Percentiles rank a stretch among this genome's conserved stretches.
Evolutionary conservation across 108 stramenopile genomes (phyloP).

Genomic region (Phaeodactylum tricornutum): DNA sequence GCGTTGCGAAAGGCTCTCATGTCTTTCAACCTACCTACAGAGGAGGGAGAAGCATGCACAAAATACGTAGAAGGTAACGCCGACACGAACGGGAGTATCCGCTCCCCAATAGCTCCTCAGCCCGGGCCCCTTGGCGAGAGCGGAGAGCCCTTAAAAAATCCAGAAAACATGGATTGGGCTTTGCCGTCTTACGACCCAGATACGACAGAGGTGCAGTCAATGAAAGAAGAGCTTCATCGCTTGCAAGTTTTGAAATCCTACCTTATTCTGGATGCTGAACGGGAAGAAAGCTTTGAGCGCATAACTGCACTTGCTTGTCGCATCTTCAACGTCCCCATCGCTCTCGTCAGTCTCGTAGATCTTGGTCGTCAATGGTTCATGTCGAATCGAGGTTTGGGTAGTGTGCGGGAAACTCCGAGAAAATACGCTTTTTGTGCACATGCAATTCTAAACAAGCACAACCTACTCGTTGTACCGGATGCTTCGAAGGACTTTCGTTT

Average conservation of each 20-base stretch:
- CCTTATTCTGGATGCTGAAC: constrained; percentile 45
- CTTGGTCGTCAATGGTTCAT: constrained; percentile 78
- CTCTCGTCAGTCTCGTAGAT: constrained; percentile 57
- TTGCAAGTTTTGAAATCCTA: constrained; percentile 53
- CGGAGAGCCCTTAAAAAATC: neutral
- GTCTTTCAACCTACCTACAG: constrained; percentile 3
- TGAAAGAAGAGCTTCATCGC: constrained; percentile 52
- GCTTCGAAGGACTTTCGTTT: constrained; percentile 62
- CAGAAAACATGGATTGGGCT: constrained; percentile 23
- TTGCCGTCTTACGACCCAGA: constrained; percentile 11
- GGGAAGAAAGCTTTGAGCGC: constrained; percentile 46
- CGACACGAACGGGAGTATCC: neutral
- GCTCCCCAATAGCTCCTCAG: too few species aligned
- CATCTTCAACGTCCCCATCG: constrained; percentile 62
- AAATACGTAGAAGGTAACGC: too few species aligned
- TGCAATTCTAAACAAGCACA: constrained; percentile 36
- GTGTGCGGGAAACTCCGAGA: constrained; percentile 67
- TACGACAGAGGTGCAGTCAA: constrained; percentile 19
- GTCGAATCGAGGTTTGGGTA: constrained; percentile 56
- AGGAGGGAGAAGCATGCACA: neutral
- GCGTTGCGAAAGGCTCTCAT: constrained; percentile 18
- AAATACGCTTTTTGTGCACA: constrained; percentile 78
- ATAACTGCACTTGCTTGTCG: constrained; percentile 25
- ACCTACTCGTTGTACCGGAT: constrained; percentile 58
- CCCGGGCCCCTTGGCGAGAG: neutral